Percentiles rank a stretch among this genome's conserved stretches.
phyloP scores from a whole-genome alignment of 352 stramenopile genomes.

The Globisporangium solare region DNA sequence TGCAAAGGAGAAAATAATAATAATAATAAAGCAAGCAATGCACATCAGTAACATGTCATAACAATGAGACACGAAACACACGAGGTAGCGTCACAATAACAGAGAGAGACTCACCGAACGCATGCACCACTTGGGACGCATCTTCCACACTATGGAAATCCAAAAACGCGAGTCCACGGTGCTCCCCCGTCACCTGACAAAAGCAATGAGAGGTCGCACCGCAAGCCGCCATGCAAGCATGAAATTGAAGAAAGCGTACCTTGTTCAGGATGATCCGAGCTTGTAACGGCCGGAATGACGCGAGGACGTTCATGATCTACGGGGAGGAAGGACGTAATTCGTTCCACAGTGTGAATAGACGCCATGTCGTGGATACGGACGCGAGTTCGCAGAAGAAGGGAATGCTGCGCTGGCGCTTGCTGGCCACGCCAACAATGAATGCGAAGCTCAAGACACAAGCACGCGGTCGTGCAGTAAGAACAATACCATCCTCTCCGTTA shows the following conservation, averaged over 20 bases:
- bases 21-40: no score
- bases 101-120: conserved; percentile 41
- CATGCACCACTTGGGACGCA: conserved; percentile 43
- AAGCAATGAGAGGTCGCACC: not conserved
- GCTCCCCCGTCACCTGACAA: conserved; percentile 44
- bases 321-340: conserved; percentile 2
- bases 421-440: conserved; percentile 1
- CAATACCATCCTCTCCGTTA: conserved; percentile 69
- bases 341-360: conserved; percentile 16
- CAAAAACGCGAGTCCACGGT: conserved; percentile 77
- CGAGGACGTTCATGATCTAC: conserved; percentile 59
- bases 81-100: no score
- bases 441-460: conserved; percentile 1
- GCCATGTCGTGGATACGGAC: not conserved
- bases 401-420: conserved; percentile 7
- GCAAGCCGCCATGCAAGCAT: not conserved
- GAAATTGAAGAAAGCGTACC: conserved; percentile 22
- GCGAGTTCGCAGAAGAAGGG: conserved; percentile 3
- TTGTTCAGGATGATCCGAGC: conserved; percentile 65
- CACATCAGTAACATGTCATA: not conserved
- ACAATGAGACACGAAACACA: no score
- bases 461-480: not conserved
- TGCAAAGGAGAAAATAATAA: conserved; percentile 15
- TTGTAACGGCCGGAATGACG: conserved; percentile 40
- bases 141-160: conserved; percentile 59